Evolutionary conservation across 345 rosid genomes (phyloP).

Genomic region (Hibiscus mutabilis): DNA sequence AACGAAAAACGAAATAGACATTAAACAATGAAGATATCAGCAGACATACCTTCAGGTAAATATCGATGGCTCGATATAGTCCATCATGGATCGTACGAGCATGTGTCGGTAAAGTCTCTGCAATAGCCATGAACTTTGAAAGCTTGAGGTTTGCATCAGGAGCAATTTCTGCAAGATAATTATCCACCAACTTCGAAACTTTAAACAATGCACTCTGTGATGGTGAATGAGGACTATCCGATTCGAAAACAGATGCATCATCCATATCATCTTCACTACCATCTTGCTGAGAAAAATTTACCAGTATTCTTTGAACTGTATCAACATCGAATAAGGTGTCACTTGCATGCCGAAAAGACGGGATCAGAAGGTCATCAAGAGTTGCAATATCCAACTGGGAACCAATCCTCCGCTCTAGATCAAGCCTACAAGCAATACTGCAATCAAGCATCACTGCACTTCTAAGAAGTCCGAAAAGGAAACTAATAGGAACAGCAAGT

Average conservation of each 20-base stretch:
- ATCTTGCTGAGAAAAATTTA: conserved; percentile 91
- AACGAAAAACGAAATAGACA: neutral
- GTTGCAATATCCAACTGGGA: conserved; percentile 88
- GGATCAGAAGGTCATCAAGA: conserved; percentile 86
- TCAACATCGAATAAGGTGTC: conserved; percentile 94
- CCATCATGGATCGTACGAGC: conserved; percentile 91
- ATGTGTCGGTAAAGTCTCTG: conserved; percentile 79
- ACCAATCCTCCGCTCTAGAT: conserved; percentile 84
- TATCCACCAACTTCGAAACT: conserved; percentile 84
- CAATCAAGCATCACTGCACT: conserved; percentile 89
- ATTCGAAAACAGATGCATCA: conserved; percentile 73
- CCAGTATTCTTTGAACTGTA: conserved; percentile 83
- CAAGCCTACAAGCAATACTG: conserved; percentile 67
- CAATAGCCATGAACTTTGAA: conserved; percentile 74
- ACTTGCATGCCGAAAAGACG: conserved; percentile 72
- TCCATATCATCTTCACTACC: conserved; percentile 83
- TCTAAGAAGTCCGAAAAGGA: conserved; percentile 79
- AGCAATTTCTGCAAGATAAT: conserved; percentile 88
- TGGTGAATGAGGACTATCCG: conserved; percentile 71
- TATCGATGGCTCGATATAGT: conserved; percentile 79
- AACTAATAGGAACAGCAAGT: conserved; percentile 77
- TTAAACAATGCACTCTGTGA: conserved; percentile 74
- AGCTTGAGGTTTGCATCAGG: conserved; percentile 94
- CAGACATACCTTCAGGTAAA: conserved; percentile 67
- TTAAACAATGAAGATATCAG: conserved; percentile 3